Evolutionary conservation across 768 basidiomycete genomes (phyloP).

Genomic region (Tricholoma bakamatsutake): DNA sequence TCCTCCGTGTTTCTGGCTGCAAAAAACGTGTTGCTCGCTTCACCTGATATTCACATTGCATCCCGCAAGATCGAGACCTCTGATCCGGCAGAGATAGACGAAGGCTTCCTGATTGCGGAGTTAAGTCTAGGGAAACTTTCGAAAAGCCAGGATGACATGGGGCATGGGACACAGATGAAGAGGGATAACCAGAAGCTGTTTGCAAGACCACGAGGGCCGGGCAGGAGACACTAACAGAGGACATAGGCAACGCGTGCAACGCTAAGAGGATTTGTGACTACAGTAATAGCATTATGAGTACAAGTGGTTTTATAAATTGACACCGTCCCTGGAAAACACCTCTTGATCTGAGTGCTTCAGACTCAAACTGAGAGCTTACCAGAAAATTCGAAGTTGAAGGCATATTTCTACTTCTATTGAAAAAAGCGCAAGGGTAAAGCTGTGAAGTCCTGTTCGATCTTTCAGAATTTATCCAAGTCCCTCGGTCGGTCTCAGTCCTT

Average conservation of each 20-base stretch:
- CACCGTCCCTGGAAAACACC: not conserved
- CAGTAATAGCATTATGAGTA: not conserved
- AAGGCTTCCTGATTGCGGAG: constrained; percentile 53
- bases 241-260: not conserved
- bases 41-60: constrained; percentile 33
- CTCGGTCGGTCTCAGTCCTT: too few relatives aligned
- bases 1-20: constrained; percentile 49
- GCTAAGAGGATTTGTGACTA: too few relatives aligned
- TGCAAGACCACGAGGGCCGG: constrained; percentile 66
- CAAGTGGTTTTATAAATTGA: not conserved
- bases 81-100: constrained; percentile 67
- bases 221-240: constrained; percentile 38
- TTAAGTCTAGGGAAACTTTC: constrained; percentile 29
- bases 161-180: constrained; percentile 4
- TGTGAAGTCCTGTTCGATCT: too few relatives aligned
- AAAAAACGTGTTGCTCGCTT: constrained; percentile 43
- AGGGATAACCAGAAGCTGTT: constrained; percentile 44
- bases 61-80: constrained; percentile 78
- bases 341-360: not conserved
- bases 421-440: too few relatives aligned
- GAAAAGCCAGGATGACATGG: not conserved
- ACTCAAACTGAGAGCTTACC: too few relatives aligned
- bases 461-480: too few relatives aligned
- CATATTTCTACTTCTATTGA: too few relatives aligned
- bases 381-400: too few relatives aligned